Percentiles rank a stretch among this genome's conserved stretches.
These are phyloP conservation scores for Russula foetens DNA, from an alignment of 768 basidiomycete genomes.

Conservation along the genomic window DNA sequence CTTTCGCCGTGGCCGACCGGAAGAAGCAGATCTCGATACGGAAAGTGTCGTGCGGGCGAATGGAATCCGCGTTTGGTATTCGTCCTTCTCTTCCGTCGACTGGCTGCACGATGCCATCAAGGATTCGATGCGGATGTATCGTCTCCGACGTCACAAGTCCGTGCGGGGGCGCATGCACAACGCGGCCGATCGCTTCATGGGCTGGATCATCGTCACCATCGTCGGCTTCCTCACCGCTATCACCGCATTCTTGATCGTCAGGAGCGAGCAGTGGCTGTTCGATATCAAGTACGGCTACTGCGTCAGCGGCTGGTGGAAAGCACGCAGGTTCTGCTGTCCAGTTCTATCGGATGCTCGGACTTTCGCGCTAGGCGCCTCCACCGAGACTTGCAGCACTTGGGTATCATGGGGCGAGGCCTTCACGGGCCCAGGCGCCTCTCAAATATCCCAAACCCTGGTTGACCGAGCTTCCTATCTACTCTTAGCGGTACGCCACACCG, in stretches of 20 bases:
- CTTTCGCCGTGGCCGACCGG: constrained; percentile 28
- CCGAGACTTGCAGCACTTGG: constrained; percentile 60
- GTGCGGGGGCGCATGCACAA: constrained; percentile 56
- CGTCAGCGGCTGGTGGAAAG: constrained; percentile 53
- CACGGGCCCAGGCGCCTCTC: constrained; percentile 25
- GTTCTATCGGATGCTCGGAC: constrained; percentile 17
- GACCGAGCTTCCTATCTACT: constrained; percentile 64
- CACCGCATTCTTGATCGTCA: constrained; percentile 79
- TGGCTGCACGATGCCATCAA: constrained; percentile 98
- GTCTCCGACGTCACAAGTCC: constrained; percentile 63
- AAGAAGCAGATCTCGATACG: constrained; percentile 34
- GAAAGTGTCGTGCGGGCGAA: constrained; percentile 56
- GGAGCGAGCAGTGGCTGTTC: constrained; percentile 83
- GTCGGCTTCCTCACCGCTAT: constrained; percentile 83
- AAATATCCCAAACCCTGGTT: constrained; percentile 36
- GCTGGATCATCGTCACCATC: constrained; percentile 85
- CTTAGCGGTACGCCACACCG: constrained; percentile 58
- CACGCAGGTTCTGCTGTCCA: constrained; percentile 80
- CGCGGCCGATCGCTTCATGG: constrained; percentile 66
- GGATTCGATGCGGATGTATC: constrained; percentile 75
- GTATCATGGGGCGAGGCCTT: constrained; percentile 63
- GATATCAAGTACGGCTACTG: constrained; percentile 93
- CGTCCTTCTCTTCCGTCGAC: constrained; percentile 85
- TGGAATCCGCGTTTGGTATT: constrained; percentile 89
- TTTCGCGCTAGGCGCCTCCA: constrained; percentile 11